Base-by-base conservation (phyloP, 768 basidiomycete species). In the Pleurotus giganteus region DNA sequence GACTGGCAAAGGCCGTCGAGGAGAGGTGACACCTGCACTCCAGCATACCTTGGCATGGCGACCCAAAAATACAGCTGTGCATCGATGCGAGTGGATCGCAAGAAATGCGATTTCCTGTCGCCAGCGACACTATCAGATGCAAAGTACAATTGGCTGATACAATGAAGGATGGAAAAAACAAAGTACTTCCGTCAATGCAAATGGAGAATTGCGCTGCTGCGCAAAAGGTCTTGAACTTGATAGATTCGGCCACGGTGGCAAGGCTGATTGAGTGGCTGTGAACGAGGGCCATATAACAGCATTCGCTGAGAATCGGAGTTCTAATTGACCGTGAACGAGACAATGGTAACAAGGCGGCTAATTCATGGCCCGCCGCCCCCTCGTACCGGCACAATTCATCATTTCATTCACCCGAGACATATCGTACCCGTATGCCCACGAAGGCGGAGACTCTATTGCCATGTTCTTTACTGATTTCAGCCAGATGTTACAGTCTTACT, bases 1-100 rank as follows among this genome's bases (percentile, higher is more conserved):
- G 26, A 28, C 21, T 41, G 39, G 12, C 11, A 21, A n/a, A 51
- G 13, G n/a, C 46, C 9, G 26, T 29, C 15, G 28, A 47, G 26
- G n/a, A 15, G 17, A 13, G 32, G 32, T 19, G 13, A 21, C 11
- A 36, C 34, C 12, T 51, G n/a, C 49, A 36, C 49, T 51, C 49
- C 49, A 51, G 32, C 49, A 51, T 37, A 32, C 49, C 49, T 39
- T 50, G 34, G 34, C 49, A 51, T 51, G 49, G 49, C 49, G 49
- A 51, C 49, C n/a, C n/a, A 32, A 45, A 32, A 19, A 37, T 51
- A 41, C 34, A 24, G 32, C 49, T 34, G 36, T 15, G n/a, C 19
- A 32, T 37, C 39, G 39, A 41, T 11, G 21, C 32, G 36, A 17
- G 11, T 23, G 8, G 29, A 36, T 37, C 24, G 19, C 43, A 24